Evolutionary conservation across 768 basidiomycete species (phyloP).

Genomic region (Russula olivacea): DNA sequence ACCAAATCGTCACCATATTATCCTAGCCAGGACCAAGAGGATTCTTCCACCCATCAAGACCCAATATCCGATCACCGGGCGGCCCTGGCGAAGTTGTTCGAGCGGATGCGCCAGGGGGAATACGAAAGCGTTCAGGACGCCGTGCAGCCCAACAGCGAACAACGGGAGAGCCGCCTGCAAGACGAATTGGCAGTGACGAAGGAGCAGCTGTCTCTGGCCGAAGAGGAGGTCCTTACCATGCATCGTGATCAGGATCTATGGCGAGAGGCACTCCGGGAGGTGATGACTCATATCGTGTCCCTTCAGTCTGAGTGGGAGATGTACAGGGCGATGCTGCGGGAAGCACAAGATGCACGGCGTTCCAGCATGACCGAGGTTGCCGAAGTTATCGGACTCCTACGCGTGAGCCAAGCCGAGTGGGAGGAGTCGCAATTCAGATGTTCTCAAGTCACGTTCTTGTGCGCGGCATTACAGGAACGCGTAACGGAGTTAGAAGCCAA

Average conservation of each 20-base stretch:
- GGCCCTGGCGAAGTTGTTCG: too few relatives aligned
- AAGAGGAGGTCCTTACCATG: too few relatives aligned
- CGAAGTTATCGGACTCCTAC: not conserved
- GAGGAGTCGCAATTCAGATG: not conserved
- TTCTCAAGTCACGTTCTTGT: not conserved
- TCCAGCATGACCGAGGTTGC: not conserved
- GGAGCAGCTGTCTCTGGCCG: too few relatives aligned
- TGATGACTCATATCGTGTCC: not conserved
- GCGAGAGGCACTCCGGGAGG: not conserved
- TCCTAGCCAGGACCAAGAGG: too few relatives aligned
- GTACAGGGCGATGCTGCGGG: not conserved
- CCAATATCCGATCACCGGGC: too few relatives aligned
- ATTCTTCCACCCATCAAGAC: too few relatives aligned
- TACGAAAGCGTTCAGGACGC: too few relatives aligned
- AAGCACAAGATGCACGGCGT: not conserved
- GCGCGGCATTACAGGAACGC: conserved; percentile 4
- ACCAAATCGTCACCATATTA: too few relatives aligned
- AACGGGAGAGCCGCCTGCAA: too few relatives aligned
- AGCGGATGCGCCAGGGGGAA: too few relatives aligned
- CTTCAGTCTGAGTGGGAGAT: not conserved
- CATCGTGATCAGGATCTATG: not conserved
- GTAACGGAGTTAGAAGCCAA: not conserved
- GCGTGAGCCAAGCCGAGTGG: not conserved
- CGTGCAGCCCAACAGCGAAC: too few relatives aligned
- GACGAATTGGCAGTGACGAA: too few relatives aligned